phyloP scores from a whole-genome alignment of 106 monocot genomes.

The Dioscorea dumetorum region DNA sequence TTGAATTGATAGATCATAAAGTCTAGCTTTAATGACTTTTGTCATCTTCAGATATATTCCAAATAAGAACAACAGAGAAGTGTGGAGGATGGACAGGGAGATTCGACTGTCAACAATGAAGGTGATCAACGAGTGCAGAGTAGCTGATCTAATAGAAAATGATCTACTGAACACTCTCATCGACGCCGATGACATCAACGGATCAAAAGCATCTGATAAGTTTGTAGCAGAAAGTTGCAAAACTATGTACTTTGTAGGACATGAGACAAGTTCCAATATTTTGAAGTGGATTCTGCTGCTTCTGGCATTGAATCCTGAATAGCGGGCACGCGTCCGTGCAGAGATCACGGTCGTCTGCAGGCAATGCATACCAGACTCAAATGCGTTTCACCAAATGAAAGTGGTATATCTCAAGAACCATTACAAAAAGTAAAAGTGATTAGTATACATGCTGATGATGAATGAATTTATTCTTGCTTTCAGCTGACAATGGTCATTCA shows the following conservation, averaged over 20 bases:
- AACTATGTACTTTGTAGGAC: constrained; percentile 23
- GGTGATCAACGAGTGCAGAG: constrained; percentile 2
- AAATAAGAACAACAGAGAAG: constrained; percentile 10
- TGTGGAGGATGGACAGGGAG: constrained; percentile 11
- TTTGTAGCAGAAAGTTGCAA: constrained; percentile 24
- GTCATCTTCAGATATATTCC: constrained; percentile 7
- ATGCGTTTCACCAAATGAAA: constrained; percentile 15
- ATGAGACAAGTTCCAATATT: constrained; percentile 4
- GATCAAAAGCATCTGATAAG: neutral
- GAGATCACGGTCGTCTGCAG: constrained; percentile 13
- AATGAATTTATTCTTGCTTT: neutral
- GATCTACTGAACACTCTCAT: constrained; percentile 16
- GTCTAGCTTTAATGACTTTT: neutral
- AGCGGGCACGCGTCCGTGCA: constrained; percentile 11
- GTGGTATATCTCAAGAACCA: neutral
- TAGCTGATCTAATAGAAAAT: neutral
- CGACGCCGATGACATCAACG: neutral
- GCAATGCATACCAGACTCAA: neutral
- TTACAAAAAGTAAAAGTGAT: too few species aligned
- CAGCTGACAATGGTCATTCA: constrained; percentile 27
- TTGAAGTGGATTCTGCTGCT: constrained; percentile 17
- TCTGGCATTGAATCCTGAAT: constrained; percentile 14
- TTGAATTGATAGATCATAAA: too few species aligned
- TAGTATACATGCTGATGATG: too few species aligned
- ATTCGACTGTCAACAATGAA: constrained; percentile 1